Percentiles rank a stretch among this genome's conserved stretches.
phyloP scores from a whole-genome alignment of 768 basidiomycete species.

The Dioszegia crocea region DNA sequence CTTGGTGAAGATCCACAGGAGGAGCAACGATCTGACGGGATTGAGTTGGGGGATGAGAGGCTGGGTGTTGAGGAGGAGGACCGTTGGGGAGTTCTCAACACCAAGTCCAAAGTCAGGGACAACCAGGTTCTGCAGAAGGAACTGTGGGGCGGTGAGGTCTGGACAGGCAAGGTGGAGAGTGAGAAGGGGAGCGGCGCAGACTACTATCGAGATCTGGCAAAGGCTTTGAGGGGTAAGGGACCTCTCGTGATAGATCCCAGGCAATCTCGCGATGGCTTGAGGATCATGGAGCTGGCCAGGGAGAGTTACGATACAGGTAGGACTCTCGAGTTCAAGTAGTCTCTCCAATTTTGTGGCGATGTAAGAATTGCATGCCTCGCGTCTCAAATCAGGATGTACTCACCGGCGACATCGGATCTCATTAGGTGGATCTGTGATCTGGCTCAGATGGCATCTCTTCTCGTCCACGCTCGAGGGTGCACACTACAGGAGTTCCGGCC shows the following conservation, averaged over 20 bases:
- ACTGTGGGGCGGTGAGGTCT: slow-evolving; percentile 3
- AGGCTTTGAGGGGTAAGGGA: slow-evolving; percentile 8
- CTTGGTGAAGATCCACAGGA: slow-evolving; percentile 13
- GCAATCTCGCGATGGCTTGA: slow-evolving; percentile 13
- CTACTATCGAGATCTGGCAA: slow-evolving; percentile 17
- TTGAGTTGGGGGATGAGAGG: background rate
- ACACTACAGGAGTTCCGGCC: too few relatives aligned
- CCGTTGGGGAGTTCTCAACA: slow-evolving; percentile 1
- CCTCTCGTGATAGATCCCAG: slow-evolving; percentile 9
- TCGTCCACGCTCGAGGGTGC: too few relatives aligned
- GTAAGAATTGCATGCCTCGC: too few relatives aligned
- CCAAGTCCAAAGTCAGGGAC: slow-evolving; percentile 2
- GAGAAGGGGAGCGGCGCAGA: slow-evolving; percentile 6
- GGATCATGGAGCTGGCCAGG: slow-evolving; percentile 22
- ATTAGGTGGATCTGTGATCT: too few relatives aligned
- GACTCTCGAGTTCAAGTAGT: slow-evolving; percentile 10
- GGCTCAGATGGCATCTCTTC: too few relatives aligned
- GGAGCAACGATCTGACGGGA: background rate
- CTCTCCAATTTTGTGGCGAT: too few relatives aligned
- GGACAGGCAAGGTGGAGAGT: slow-evolving; percentile 10
- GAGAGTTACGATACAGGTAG: slow-evolving; percentile 16
- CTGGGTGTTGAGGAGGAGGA: slow-evolving; percentile 4
- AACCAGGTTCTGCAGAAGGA: slow-evolving; percentile 3
- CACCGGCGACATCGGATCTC: too few relatives aligned
- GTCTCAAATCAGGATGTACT: too few relatives aligned